A percentile compares a stretch with the other conserved stretches of the same genome.
Evolutionary conservation across 2,329 filamentous ascomycete species (phyloP).

Genomic region (Myriangium duriaei): DNA sequence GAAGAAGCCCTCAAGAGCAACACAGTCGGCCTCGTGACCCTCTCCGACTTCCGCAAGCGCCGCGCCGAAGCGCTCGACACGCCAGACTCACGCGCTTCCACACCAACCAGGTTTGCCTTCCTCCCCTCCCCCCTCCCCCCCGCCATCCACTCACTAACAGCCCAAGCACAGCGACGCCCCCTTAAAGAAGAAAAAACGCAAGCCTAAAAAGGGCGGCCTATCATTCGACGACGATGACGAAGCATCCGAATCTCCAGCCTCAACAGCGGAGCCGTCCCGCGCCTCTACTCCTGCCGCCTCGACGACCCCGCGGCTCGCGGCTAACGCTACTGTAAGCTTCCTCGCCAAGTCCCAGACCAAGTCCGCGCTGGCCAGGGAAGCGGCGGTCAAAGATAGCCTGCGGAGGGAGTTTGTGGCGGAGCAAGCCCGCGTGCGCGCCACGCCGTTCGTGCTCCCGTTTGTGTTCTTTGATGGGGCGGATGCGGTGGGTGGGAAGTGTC

Average conservation of each 20-base stretch:
- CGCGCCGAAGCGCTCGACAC: constrained; percentile 83
- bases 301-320: constrained; percentile 35
- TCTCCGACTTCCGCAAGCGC: constrained; percentile 91
- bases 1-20: constrained; percentile 73
- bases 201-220: constrained; percentile 46
- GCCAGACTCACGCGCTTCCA: constrained; percentile 38
- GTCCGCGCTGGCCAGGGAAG: constrained; percentile 63
- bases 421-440: constrained; percentile 77
- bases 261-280: background rate
- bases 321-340: constrained; percentile 48
- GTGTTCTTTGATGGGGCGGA: constrained; percentile 95
- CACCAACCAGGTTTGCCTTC: constrained; percentile 1
- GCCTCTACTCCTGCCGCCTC: background rate
- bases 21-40: constrained; percentile 80
- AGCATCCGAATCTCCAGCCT: constrained; percentile 20
- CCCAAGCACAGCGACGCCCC: constrained; percentile 44
- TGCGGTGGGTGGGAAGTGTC: constrained; percentile 69
- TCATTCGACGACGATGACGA: constrained; percentile 63
- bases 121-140: constrained; percentile 34
- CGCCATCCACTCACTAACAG: constrained; percentile 39
- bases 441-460: constrained; percentile 84
- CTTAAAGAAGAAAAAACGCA: constrained; percentile 47
- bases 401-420: constrained; percentile 69
- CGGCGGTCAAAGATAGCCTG: constrained; percentile 59
- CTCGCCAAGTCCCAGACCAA: constrained; percentile 68